Percentiles rank a stretch among this genome's conserved stretches.
Evolutionary conservation across 2,329 filamentous ascomycete genomes (phyloP).

Genomic region (Fusarium verticillioides): DNA sequence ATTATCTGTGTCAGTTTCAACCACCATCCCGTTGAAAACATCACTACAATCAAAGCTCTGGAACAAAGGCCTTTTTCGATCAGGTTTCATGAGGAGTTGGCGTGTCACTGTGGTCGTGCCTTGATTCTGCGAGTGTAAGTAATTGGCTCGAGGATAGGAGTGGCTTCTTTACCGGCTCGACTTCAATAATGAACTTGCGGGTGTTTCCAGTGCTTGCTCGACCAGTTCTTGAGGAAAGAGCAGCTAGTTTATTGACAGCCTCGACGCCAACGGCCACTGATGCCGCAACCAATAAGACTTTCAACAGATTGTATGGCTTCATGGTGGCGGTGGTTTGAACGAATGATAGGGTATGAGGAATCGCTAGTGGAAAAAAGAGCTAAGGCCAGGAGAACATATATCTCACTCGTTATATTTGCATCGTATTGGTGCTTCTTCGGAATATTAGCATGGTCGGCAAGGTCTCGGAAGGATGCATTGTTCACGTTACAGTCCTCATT

Average conservation of each 20-base stretch:
- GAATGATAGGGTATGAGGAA: background rate
- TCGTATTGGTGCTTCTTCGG: conserved; percentile 30
- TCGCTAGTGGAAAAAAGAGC: background rate
- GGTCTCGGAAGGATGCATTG: conserved; percentile 36
- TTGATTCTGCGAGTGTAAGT: conserved; percentile 32
- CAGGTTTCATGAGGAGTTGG: conserved; percentile 35
- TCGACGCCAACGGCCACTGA: conserved; percentile 15
- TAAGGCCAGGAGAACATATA: conserved; percentile 9
- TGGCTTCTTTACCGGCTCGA: conserved; percentile 38
- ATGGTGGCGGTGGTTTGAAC: conserved; percentile 11
- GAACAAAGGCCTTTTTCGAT: conserved; percentile 33
- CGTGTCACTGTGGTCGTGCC: conserved; percentile 32
- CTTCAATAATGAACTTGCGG: conserved; percentile 43
- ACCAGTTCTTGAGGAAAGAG: background rate
- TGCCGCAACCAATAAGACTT: conserved; percentile 15
- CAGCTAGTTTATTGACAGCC: background rate
- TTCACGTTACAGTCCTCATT: conserved; percentile 24
- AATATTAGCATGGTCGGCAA: conserved; percentile 35
- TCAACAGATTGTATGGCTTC: conserved; percentile 32
- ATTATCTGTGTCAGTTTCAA: conserved; percentile 49
- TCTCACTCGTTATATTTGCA: background rate
- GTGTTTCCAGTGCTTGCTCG: conserved; percentile 19
- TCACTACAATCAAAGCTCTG: conserved; percentile 50
- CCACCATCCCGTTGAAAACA: conserved; percentile 50
- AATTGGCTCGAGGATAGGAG: background rate